Conservation (phyloP, 2,329 filamentous ascomycete genomes). For the Clarireedia monteithiana region DNA sequence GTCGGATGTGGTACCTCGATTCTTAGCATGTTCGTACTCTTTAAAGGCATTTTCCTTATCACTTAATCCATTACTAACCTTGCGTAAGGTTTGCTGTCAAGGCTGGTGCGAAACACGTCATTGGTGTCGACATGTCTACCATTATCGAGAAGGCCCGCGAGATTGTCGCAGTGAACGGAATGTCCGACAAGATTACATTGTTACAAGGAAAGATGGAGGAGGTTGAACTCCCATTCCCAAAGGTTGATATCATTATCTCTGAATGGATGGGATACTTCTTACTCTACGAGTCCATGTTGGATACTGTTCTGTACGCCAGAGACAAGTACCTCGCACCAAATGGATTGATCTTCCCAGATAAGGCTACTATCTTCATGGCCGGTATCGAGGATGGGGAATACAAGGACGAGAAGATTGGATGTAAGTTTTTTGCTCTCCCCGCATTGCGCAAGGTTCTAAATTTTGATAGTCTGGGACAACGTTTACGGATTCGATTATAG, state of each 20-base stretch:
- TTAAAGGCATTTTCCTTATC: slow-evolving; percentile 7
- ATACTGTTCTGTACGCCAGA: slow-evolving; percentile 93
- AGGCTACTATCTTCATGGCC: slow-evolving; percentile 93
- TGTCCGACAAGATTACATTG: slow-evolving; percentile 93
- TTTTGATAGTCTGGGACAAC: slow-evolving; percentile 86
- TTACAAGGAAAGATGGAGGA: slow-evolving; percentile 99
- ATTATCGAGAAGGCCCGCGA: slow-evolving; percentile 98
- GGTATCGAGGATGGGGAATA: slow-evolving; percentile 98
- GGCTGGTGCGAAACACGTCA: slow-evolving; percentile 96
- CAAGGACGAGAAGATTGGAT: slow-evolving; percentile 99
- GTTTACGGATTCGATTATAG: slow-evolving; percentile 98
- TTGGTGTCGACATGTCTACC: slow-evolving; percentile 98
- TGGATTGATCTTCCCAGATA: slow-evolving; percentile 96
- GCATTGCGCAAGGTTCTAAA: not conserved
- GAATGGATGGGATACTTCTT: slow-evolving; percentile 99
- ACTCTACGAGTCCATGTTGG: slow-evolving; percentile 97
- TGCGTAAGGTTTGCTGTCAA: slow-evolving; percentile 80
- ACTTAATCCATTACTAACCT: not conserved
- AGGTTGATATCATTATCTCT: slow-evolving; percentile 99
- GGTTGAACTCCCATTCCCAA: slow-evolving; percentile 82
- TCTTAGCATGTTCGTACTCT: slow-evolving; percentile 78
- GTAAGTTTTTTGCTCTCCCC: slow-evolving; percentile 45
- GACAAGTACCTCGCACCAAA: slow-evolving; percentile 83
- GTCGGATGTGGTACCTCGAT: slow-evolving; percentile 97
- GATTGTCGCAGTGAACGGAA: slow-evolving; percentile 86